Conservation (phyloP, 371 early-diverging fungal species). For the Dichotomocladium elegans region DNA sequence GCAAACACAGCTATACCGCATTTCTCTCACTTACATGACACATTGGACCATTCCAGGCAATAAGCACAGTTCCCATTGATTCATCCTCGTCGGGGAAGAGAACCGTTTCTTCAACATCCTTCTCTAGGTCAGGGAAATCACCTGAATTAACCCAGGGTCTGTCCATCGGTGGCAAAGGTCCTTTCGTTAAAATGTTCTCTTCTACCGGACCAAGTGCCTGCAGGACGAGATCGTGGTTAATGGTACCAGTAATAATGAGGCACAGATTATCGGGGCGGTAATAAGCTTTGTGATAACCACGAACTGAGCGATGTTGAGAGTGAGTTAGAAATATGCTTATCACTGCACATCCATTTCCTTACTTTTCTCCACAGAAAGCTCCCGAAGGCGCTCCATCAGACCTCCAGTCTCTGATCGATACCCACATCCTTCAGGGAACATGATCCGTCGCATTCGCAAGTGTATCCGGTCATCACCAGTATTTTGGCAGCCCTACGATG, state of each 20-base stretch:
- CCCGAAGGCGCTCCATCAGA: slow-evolving; percentile 62
- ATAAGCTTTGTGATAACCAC: slow-evolving; percentile 57
- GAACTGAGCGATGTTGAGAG: slow-evolving; percentile 30
- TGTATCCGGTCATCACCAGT: slow-evolving; percentile 41
- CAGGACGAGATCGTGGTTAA: slow-evolving; percentile 48
- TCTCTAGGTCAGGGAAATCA: slow-evolving; percentile 44
- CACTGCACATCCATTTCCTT: background rate
- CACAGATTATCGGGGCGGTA: slow-evolving; percentile 72
- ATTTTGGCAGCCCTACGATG: slow-evolving; percentile 37
- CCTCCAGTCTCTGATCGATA: slow-evolving; percentile 70
- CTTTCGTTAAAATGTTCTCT: slow-evolving; percentile 55
- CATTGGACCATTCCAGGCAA: slow-evolving; percentile 63
- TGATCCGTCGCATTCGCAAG: slow-evolving; percentile 49
- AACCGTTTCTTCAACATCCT: slow-evolving; percentile 49
- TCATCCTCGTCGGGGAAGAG: slow-evolving; percentile 72
- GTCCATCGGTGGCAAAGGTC: slow-evolving; percentile 48
- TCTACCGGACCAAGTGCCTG: slow-evolving; percentile 54
- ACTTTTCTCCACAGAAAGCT: slow-evolving; percentile 64
- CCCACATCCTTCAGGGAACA: slow-evolving; percentile 62
- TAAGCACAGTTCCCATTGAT: slow-evolving; percentile 57
- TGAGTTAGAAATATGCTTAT: background rate
- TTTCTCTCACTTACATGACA: slow-evolving; percentile 42
- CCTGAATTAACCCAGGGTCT: slow-evolving; percentile 65
- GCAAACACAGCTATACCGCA: background rate
- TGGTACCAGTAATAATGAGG: slow-evolving; percentile 58